Base-by-base conservation (phyloP, 352 stramenopile genomes). In the Globisporangium abappressorium region DNA sequence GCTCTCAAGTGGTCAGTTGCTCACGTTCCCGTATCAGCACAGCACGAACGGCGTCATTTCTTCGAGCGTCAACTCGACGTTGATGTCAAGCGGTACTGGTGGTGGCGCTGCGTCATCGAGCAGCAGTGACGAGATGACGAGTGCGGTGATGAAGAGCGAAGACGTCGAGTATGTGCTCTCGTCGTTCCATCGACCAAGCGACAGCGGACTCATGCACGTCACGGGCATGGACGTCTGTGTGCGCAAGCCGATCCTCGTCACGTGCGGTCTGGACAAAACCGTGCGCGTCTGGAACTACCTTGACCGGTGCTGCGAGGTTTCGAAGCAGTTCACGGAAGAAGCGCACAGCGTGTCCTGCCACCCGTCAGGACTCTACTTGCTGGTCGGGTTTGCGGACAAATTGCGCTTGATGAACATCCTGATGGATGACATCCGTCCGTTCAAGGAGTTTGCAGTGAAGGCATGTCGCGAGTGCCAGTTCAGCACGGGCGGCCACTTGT, bases 201-300 rank as follows among this genome's bases (percentile, higher is more conserved):
- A 92, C 30, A 62, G 57, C 30, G 85, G 81, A 1, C 72, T 82
- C 20, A 62, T 85, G 62, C 82, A 90, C 64, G 76, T 94, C 43
- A 94, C 85, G 26, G 85, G 93, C 46, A 92, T 98, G 84, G 94
- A 98, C 70, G 86, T 98, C 7, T 98, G 91, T 68, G 79, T 97
- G 20, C 85, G 94, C 34, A 98, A 98, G 72, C 92, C 93, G 8
- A 86, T 98, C 5, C 72, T 97, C 12, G 90, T 96, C 28, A 98
- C 93, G 8, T 97, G 90, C 60, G 87, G 89, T 6, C 78, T 96
- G 54, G 94, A 98, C 72, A 74, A 78, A 54, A 95, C 87, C 3
- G 81, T 98, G 15, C 85, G 92, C 36, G 82, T 98, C 30, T 98
- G 93, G 94, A 98, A 98, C 73, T 98, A 98, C 73, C 77, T 97